Conservation (phyloP, 257 asterid species). For the Salvia splendens region DNA sequence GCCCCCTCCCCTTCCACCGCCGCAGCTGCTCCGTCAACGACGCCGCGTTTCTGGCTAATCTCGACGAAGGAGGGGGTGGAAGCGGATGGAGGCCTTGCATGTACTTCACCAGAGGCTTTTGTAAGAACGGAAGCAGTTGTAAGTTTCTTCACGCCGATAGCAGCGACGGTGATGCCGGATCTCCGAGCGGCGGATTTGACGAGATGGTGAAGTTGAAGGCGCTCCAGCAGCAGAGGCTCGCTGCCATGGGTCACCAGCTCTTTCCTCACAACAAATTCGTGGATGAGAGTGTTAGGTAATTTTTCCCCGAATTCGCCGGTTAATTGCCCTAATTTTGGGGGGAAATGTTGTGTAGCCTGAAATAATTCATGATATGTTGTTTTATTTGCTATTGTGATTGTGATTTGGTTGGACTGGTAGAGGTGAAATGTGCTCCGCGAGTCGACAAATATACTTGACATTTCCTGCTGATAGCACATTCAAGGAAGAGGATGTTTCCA, state of each 20-base stretch:
- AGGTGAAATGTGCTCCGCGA: slow-evolving; percentile 48
- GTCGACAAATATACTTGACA: slow-evolving; percentile 77
- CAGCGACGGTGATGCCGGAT: slow-evolving; percentile 49
- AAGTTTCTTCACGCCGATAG: slow-evolving; percentile 57
- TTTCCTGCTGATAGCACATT: slow-evolving; percentile 92
- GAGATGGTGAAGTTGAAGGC: slow-evolving; percentile 68
- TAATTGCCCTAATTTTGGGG: neutral
- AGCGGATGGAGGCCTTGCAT: slow-evolving; percentile 76
- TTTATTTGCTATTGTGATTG: slow-evolving; percentile 44
- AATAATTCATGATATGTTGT: neutral
- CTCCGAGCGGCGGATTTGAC: slow-evolving; percentile 63
- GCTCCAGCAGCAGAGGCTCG: slow-evolving; percentile 72
- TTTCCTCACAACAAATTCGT: slow-evolving; percentile 56
- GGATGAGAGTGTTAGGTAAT: slow-evolving; percentile 65
- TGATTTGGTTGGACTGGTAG: slow-evolving; percentile 42
- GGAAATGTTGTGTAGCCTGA: neutral
- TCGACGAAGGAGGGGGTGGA: slow-evolving; percentile 41
- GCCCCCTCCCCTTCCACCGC: slow-evolving; percentile 52
- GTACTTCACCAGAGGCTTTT: slow-evolving; percentile 75
- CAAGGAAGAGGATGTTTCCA: slow-evolving; percentile 88
- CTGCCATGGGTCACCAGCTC: slow-evolving; percentile 56
- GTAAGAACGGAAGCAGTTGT: slow-evolving; percentile 70
- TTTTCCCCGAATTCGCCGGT: slow-evolving; percentile 2
- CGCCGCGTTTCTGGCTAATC: slow-evolving; percentile 51
- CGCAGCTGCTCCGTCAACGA: slow-evolving; percentile 77